phyloP scores from a whole-genome alignment of 2,329 filamentous ascomycete species.

The Phyllosticta citribraziliensis region DNA sequence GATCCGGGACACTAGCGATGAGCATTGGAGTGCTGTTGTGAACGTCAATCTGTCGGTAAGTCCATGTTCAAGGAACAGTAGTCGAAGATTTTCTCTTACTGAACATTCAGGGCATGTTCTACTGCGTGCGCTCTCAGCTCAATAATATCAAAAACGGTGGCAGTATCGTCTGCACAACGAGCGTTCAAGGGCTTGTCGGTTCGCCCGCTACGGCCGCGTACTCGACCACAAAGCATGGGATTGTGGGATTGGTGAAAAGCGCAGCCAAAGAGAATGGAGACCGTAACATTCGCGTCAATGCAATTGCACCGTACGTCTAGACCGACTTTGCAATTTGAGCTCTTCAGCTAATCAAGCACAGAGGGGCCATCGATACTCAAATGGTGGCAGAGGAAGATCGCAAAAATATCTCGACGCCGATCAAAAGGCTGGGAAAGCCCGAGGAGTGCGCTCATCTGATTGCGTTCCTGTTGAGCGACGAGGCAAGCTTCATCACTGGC shows the following conservation, averaged over 20 bases:
- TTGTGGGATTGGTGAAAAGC: conserved; percentile 22
- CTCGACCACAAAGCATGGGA: conserved; percentile 12
- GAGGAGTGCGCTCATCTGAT: conserved; percentile 29
- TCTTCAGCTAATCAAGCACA: background rate
- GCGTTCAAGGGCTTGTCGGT: conserved; percentile 39
- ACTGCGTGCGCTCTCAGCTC: conserved; percentile 19
- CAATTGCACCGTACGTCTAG: conserved; percentile 29
- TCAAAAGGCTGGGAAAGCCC: conserved; percentile 11
- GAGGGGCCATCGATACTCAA: conserved; percentile 16
- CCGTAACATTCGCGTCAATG: conserved; percentile 29
- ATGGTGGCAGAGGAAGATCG: conserved; percentile 13
- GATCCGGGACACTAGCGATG: conserved; percentile 21
- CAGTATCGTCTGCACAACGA: conserved; percentile 32
- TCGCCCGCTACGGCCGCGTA: conserved; percentile 17
- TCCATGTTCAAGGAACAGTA: too few species aligned
- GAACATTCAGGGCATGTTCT: conserved; percentile 5
- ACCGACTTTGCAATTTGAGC: background rate
- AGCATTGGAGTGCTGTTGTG: conserved; percentile 25
- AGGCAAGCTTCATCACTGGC: conserved; percentile 34
- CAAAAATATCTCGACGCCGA: background rate
- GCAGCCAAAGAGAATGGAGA: conserved; percentile 28
- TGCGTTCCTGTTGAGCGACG: conserved; percentile 34
- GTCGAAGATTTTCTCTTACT: background rate
- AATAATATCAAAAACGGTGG: conserved; percentile 25
- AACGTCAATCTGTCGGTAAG: conserved; percentile 23